These are phyloP conservation scores for Rasamsonia emersonii DNA, from an alignment of 2,329 filamentous ascomycete genomes.

Conservation along the genomic window DNA sequence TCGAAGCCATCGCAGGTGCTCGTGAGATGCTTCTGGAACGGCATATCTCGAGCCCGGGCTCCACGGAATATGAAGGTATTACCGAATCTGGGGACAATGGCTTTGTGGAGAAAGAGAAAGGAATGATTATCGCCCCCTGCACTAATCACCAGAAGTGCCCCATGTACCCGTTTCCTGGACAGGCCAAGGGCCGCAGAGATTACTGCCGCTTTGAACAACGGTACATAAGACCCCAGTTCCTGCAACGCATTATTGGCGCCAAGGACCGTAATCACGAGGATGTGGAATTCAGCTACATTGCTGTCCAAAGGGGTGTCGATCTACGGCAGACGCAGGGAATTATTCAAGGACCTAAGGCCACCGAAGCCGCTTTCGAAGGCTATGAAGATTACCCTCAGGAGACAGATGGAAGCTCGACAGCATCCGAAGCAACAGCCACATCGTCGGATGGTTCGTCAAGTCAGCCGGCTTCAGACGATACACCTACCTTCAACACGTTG, in stretches of 20 bases:
- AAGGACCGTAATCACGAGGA: constrained; percentile 76
- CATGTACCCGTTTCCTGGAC: constrained; percentile 69
- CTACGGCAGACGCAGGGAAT: constrained; percentile 36
- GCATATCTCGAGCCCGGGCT: constrained; percentile 56
- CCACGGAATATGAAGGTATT: constrained; percentile 33
- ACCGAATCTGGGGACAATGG: constrained; percentile 19
- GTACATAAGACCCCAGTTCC: constrained; percentile 72
- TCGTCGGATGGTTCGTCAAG: constrained; percentile 10
- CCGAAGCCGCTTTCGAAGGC: constrained; percentile 61
- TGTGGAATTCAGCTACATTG: constrained; percentile 81
- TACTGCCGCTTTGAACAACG: constrained; percentile 88
- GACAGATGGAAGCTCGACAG: constrained; percentile 5
- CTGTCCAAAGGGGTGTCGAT: constrained; percentile 68
- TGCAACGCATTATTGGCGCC: constrained; percentile 64
- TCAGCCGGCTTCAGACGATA: too few relatives aligned
- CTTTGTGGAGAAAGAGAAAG: constrained; percentile 42
- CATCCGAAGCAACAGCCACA: constrained; percentile 9
- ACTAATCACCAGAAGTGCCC: constrained; percentile 84
- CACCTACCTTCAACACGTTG: constrained; percentile 44
- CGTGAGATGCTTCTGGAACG: constrained; percentile 69
- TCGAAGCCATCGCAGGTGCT: constrained; percentile 82
- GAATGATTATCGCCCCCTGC: constrained; percentile 60
- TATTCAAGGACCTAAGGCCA: constrained; percentile 48
- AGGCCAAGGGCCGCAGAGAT: constrained; percentile 68
- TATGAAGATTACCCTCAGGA: constrained; percentile 48